Evolutionary conservation across 2,329 filamentous ascomycete species (phyloP), one percentile per base, ranked within the genome.

Genomic region (Fusarium sp.): DNA sequence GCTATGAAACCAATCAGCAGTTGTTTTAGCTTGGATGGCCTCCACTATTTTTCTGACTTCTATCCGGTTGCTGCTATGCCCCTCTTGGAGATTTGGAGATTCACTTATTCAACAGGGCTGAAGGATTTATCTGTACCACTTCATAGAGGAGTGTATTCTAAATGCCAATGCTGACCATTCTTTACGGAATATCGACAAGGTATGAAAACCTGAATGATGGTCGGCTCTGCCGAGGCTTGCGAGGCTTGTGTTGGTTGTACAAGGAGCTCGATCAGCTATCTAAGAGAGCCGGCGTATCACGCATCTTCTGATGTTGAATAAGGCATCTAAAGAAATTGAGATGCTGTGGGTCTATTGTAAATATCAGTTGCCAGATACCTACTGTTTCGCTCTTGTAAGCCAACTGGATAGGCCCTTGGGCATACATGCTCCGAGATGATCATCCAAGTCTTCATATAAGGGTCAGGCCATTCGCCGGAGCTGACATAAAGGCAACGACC

Each of bases 231-330:
- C 53, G n/a, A 55, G 33, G 22, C 22, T 53, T n/a, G 13, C 53
- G n/a, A 55, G 33, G 22, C 22, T 53, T n/a, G 13, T 17, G 54
- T 43, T 42, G 46, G 38, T 36, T 40, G 46, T 19, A 22, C 47
- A 57, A 40, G 36, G 28, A 42, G 26, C 47, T 22, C 34, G 15
- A 34, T 17, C 24, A 31, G 28, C 55, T 44, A 14, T 13, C 28
- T 24, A 22, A 14, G 53, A 31, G 26, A 22, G 14, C 34, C 17
- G 10, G 7, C 21, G 9, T 19, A 62, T 26, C 47, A 64, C 44
- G 5, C 59, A 34, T 24, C 22, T 50, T 64, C 15, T 49, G 58
- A 31, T 44, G n/a, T 44, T 63, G 50, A 63, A 63, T 63, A 57
- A 51, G 36, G 19, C n/a, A 47, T 50, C 38, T 49, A 64, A 24